These are phyloP conservation scores for Waltergamsia citrina DNA, from an alignment of 2,329 filamentous ascomycete species.

Conservation along the genomic window DNA sequence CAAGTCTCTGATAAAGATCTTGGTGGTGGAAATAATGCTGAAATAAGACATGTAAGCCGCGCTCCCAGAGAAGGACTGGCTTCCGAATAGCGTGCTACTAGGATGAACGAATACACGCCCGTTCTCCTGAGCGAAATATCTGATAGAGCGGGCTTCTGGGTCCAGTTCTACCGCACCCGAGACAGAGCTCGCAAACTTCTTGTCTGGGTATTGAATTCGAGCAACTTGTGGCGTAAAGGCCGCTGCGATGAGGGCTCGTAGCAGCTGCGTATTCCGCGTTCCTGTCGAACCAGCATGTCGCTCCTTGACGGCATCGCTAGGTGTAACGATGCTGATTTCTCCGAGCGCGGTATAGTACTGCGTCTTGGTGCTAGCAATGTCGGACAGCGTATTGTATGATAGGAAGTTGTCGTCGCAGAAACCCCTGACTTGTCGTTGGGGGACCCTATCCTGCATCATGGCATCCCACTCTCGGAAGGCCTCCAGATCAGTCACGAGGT, in stretches of 20 bases:
- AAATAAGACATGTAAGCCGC: conserved; percentile 83
- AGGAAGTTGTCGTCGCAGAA: conserved; percentile 87
- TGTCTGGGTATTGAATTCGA: conserved; percentile 86
- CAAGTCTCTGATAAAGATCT: conserved; percentile 83
- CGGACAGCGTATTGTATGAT: conserved; percentile 70
- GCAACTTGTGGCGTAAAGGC: conserved; percentile 81
- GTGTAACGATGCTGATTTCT: conserved; percentile 70
- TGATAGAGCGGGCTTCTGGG: conserved; percentile 84
- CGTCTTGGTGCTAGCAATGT: conserved; percentile 76
- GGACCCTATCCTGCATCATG: conserved; percentile 47
- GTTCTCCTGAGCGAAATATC: conserved; percentile 81
- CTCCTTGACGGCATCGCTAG: conserved; percentile 19
- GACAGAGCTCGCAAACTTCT: conserved; percentile 83
- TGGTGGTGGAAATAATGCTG: conserved; percentile 81
- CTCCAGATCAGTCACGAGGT: conserved; percentile 76
- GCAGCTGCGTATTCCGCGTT: conserved; percentile 31
- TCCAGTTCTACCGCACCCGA: conserved; percentile 88
- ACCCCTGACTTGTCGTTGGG: conserved; percentile 53
- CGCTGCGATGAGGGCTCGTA: conserved; percentile 62
- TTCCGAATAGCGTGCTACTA: conserved; percentile 75
- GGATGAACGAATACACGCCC: conserved; percentile 91
- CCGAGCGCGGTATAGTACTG: conserved; percentile 82
- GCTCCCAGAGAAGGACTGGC: conserved; percentile 65
- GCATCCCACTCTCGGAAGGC: conserved; percentile 77
- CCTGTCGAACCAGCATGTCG: conserved; percentile 7